Percentiles rank a stretch among this genome's conserved stretches.
Evolutionary conservation across 1,284 basidiomycete genomes (phyloP).

Genomic region (Thecaphora frezii): DNA sequence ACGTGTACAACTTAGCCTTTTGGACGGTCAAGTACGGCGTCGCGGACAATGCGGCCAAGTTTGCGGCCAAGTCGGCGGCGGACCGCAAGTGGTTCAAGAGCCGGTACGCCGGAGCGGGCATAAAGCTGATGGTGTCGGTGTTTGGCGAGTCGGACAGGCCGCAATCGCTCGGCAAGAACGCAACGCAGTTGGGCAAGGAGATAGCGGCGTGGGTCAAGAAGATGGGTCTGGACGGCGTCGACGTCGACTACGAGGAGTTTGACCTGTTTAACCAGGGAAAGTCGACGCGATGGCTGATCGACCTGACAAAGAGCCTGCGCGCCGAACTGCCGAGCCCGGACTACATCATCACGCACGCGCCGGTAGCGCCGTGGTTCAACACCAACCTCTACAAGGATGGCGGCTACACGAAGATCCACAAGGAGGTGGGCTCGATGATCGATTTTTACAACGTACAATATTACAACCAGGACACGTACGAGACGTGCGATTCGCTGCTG

Average conservation of each 20-base stretch:
- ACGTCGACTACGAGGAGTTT: constrained; percentile 66
- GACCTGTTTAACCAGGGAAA: constrained; percentile 42
- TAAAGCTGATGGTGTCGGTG: constrained; percentile 54
- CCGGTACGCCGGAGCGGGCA: constrained; percentile 61
- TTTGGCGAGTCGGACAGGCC: constrained; percentile 65
- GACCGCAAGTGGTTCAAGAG: constrained; percentile 50
- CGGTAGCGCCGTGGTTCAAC: constrained; percentile 51
- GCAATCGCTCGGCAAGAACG: constrained; percentile 53
- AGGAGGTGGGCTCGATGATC: constrained; percentile 36
- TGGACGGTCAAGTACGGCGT: constrained; percentile 60
- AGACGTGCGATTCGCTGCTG: constrained; percentile 61
- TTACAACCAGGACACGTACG: constrained; percentile 46
- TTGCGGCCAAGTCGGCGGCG: constrained; percentile 26
- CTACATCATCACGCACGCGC: constrained; percentile 51
- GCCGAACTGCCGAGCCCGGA: constrained; percentile 62
- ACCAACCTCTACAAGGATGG: constrained; percentile 13
- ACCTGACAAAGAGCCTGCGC: constrained; percentile 61
- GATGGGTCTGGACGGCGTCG: constrained; percentile 65
- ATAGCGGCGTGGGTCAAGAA: constrained; percentile 61
- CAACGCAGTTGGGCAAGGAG: constrained; percentile 19
- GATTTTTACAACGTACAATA: constrained; percentile 63
- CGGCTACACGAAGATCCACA: constrained; percentile 28
- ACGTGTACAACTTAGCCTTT: constrained; percentile 63
- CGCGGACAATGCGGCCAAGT: constrained; percentile 53
- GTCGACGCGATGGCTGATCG: constrained; percentile 51